phyloP scores from a whole-genome alignment of 441 rosid species.

The Omphalea diandra region DNA sequence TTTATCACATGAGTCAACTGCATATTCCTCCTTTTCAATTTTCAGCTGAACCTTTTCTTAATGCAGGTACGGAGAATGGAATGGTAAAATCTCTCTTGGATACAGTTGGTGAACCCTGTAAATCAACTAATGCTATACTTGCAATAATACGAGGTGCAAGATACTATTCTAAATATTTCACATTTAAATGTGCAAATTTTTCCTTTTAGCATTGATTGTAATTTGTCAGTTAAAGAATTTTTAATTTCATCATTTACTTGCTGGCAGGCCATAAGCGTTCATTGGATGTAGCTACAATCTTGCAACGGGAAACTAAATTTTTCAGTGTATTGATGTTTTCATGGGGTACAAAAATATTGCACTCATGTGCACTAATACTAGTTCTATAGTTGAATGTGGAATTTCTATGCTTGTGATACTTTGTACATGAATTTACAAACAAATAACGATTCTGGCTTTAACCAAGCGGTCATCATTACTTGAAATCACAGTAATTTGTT shows the following conservation, averaged over 20 bases:
- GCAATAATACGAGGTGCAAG: conserved; percentile 78
- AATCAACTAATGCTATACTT: conserved; percentile 55
- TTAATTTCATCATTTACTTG: conserved; percentile 18
- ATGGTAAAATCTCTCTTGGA: conserved; percentile 83
- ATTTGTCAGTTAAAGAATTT: conserved; percentile 10
- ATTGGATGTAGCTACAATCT: conserved; percentile 79
- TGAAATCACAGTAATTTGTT: not conserved
- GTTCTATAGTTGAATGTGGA: conserved; percentile 10
- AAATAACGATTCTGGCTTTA: not conserved
- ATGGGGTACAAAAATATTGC: conserved; percentile 60
- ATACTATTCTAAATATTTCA: conserved; percentile 12
- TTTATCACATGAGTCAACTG: not conserved
- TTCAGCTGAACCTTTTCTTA: conserved; percentile 17
- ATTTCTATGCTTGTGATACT: not conserved
- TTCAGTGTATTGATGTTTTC: conserved; percentile 92
- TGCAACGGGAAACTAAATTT: conserved; percentile 64
- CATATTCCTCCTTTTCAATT: conserved; percentile 11
- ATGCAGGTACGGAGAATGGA: conserved; percentile 87
- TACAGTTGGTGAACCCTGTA: conserved; percentile 70
- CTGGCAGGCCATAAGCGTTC: conserved; percentile 62
- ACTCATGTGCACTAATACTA: not conserved
- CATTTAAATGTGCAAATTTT: conserved; percentile 16
- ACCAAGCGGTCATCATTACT: conserved; percentile 5
- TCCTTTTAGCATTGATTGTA: not conserved
- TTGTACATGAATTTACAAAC: conserved; percentile 4